A percentile compares a stretch with the other conserved stretches of the same genome.
Conservation (phyloP, 805 yeast species). For the Saccharomycopsis fibuligera region DNA sequence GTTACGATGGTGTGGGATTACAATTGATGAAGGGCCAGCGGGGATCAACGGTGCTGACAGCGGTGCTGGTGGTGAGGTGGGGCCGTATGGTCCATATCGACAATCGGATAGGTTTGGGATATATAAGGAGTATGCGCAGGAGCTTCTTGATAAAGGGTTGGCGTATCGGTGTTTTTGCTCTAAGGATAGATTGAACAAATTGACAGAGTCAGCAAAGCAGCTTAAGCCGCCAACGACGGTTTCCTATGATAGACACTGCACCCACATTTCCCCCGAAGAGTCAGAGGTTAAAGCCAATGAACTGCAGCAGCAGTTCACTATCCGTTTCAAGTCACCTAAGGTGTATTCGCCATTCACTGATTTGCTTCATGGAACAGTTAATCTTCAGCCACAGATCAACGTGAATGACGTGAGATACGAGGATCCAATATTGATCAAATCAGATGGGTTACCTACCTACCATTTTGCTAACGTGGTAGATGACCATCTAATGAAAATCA, state of each 20-base stretch:
- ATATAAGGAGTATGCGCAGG: constrained; percentile 53
- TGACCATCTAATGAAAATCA: constrained; percentile 86
- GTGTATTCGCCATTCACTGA: constrained; percentile 64
- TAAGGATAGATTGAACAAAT: constrained; percentile 61
- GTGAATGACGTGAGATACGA: constrained; percentile 68
- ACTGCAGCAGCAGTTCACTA: constrained; percentile 33
- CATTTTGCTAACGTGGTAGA: constrained; percentile 96
- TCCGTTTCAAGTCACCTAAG: constrained; percentile 75
- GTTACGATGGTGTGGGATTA: constrained; percentile 68
- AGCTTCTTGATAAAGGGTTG: constrained; percentile 52
- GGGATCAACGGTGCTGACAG: constrained; percentile 25
- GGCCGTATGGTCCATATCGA: constrained; percentile 65
- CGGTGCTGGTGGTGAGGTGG: constrained; percentile 21
- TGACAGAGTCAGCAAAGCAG: constrained; percentile 67
- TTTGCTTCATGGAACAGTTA: constrained; percentile 67
- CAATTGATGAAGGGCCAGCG: constrained; percentile 77
- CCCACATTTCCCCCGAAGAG: constrained; percentile 37
- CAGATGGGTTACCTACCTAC: constrained; percentile 94
- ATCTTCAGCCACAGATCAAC: constrained; percentile 77
- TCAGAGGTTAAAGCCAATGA: constrained; percentile 3
- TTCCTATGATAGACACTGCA: constrained; percentile 83
- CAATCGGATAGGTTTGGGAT: constrained; percentile 75
- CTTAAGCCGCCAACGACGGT: constrained; percentile 86
- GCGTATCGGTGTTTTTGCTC: constrained; percentile 89
- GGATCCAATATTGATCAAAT: constrained; percentile 82